Evolutionary conservation across 352 stramenopile genomes (phyloP), one percentile per base, ranked within the genome.

Genomic region (Phytopythium kandeliae): DNA sequence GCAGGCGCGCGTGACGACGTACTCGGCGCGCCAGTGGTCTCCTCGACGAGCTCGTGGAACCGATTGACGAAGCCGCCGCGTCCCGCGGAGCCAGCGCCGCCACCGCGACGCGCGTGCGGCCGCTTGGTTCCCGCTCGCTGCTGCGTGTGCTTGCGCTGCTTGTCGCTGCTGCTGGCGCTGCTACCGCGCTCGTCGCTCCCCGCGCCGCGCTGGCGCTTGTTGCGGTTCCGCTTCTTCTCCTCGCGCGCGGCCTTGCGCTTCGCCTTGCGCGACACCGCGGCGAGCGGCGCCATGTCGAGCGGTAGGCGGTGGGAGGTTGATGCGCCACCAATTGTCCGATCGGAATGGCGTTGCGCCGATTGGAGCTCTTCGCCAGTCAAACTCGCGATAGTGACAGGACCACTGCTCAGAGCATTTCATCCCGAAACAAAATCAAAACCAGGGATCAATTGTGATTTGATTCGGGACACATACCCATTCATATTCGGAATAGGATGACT

Each of bases 241-340:
- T 83, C 60, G 50, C 82, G 82, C 72, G 85, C 69, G 46, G 64
- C 65, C 65, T 91, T 90, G 63, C 82, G 82, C 68, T 88, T 89
- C 44, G 67, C 67, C 70, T 91, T 93, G 60, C 82, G 77, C 51
- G 69, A 75, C 51, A 71, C 31, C 38, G 45, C 19, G 31, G 53
- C 65, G 21, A 19, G 68, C 36, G 61, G 25, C 37, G 48, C 61
- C 58, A 70, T 76, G 15, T 15, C 56, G 28, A 30, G 1, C 21
- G 11, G 3, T 3, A 17, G 26, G 4, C 10, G 38, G 40, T 44
- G 10, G 38, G 4, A 11, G 5, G n/a, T n/a, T n/a, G n/a, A n/a
- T n/a, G n/a, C n/a, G n/a, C n/a, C n/a, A n/a, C n/a, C n/a, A n/a
- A n/a, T n/a, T n/a, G n/a, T n/a, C n/a, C n/a, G n/a, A n/a, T n/a